Evolutionary conservation across 2,329 filamentous ascomycete genomes (phyloP), one percentile per base, ranked within the genome.

Genomic region (Fusarium proliferatum): DNA sequence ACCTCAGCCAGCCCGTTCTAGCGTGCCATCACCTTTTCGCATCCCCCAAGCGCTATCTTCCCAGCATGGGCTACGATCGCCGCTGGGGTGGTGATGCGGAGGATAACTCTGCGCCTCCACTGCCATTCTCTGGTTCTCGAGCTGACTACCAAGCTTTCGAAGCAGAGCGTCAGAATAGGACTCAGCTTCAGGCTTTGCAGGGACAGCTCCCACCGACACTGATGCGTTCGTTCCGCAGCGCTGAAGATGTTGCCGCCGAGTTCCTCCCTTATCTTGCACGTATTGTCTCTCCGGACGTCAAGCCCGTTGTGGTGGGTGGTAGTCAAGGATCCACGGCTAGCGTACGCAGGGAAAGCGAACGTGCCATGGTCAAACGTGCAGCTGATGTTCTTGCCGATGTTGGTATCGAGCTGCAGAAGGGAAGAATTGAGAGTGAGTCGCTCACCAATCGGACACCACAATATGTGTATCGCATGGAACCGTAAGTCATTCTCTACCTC

Each of bases 381-480:
- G 94, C 96, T 0, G 89, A 92, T 70, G 91, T 95, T 1, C 93
- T 99, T 87, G 88, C 90, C n/a, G 94, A 94, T 23, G 88, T 96
- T 19, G 93, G 95, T 21, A 90, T 98, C 21, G 88, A 89, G 5
- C 92, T 98, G 80, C 93, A 97, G 74, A 92, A 91, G 78, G 92
- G 93, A 17, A 91, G 92, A 76, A 89, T 98, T 48, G 95, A 97
- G 78, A 87, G 87, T 17, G 92, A 93, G 41, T 88, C 88, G 12
- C 81, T 86, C 9, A 85, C 84, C 26, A 86, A 86, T 63, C 88
- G 90, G 39, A 91, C 89, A n/a, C 84, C 87, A 23, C 87, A 90
- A 75, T 98, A 91, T 88, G 92, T 97, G 13, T 98, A 97, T 82
- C 91, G 96, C 60, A 95, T 99, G 94, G 96, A 98, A 79, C 96